Evolutionary conservation across 306 rosid genomes (phyloP), one percentile per base, ranked within the genome.

Genomic region (Delonix regia): DNA sequence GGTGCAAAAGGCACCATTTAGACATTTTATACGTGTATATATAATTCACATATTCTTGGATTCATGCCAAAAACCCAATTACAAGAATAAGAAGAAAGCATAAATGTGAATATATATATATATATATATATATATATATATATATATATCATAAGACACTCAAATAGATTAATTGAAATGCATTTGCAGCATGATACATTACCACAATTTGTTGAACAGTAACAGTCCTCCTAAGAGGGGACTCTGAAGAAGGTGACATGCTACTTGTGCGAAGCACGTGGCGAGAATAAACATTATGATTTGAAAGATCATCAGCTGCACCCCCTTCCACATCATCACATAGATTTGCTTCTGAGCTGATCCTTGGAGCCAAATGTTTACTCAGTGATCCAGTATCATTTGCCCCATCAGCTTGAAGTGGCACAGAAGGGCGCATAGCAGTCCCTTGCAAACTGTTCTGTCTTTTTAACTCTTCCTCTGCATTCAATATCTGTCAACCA

Each of bases 381-480:
- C 78, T 86, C 84, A 88, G 82, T 18, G 96, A 93, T 39, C 93
- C 94, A 9, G 77, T 71, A 59, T 93, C 99, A 74, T 83, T 86
- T 67, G 89, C 84, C 36, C 85, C 92, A 59, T 92, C 98, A 62
- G 71, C 83, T 79, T 87, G 97, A 83, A 75, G 89, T 1, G 87
- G 86, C 83, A 59, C 85, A 2, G 91, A 69, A 6, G 94, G 88
- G 53, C 89, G 89, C 83, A 47, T 57, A 0, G 76, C 76, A 70
- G 61, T 80, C 72, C 87, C 94, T 88, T 88, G 95, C 80, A 74
- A 53, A 71, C 79, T 84, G 57, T 49, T 86, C 53, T 93, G 88
- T 67, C 98, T 86, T 86, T 91, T 91, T 13, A 96, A 78, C 80
- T 93, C 99, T 85, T 95, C 99, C 87, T 96, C 99, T 16, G 93